phyloP scores from a whole-genome alignment of 2,329 filamentous ascomycete species.

The Juglanconis sp. region DNA sequence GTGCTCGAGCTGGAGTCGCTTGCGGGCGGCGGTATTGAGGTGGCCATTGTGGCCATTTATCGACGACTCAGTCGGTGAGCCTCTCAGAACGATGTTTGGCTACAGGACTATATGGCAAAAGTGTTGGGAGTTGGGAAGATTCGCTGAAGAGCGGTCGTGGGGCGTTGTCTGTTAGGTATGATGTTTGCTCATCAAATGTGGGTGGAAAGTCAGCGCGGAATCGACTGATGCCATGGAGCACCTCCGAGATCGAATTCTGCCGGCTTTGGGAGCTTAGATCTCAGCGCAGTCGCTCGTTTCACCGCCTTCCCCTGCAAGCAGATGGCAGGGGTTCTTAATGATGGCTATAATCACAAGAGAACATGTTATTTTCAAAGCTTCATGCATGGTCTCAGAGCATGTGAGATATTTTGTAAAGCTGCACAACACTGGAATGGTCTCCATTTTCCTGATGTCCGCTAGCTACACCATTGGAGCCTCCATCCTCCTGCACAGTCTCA shows the following conservation, averaged over 20 bases:
- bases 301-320: conserved; percentile 7
- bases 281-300: conserved; percentile 7
- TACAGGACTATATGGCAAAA: neutral
- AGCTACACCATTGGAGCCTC: neutral
- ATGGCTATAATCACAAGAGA: neutral
- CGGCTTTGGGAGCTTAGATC: conserved; percentile 1
- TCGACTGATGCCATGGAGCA: conserved; percentile 5
- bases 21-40: conserved; percentile 30
- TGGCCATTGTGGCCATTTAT: conserved; percentile 39
- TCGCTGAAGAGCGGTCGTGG: no score
- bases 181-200: neutral
- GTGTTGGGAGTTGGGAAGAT: neutral
- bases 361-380: neutral
- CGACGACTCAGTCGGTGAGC: neutral
- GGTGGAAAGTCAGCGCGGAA: neutral
- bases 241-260: conserved; percentile 15
- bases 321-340: neutral
- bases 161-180: no score
- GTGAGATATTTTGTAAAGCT: neutral
- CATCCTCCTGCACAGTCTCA: neutral
- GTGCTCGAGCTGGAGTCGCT: conserved; percentile 21
- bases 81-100: neutral
- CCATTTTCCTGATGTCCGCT: conserved; percentile 2
- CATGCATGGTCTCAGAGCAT: neutral
- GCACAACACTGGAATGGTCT: conserved; percentile 4